Conservation (phyloP, 2,329 filamentous ascomycete genomes). For the Xylariaceae sp. region DNA sequence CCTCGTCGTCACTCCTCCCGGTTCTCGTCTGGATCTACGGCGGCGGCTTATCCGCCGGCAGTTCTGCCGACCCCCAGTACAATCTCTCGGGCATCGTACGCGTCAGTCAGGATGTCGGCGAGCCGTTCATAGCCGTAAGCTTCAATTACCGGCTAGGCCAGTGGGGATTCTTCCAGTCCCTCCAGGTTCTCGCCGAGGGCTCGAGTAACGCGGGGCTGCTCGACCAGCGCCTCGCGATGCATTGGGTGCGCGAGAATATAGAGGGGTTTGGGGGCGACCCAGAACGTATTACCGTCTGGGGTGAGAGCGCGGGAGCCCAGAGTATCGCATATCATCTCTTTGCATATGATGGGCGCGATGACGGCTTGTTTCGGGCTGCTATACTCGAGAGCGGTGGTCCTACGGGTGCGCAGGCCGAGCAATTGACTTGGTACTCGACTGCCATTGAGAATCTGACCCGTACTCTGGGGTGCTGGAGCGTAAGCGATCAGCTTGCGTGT, state of each 20-base stretch:
- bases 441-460: conserved; percentile 34
- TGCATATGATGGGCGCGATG: conserved; percentile 53
- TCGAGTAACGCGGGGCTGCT: conserved; percentile 47
- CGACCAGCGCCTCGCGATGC: conserved; percentile 47
- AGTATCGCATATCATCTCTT: conserved; percentile 46
- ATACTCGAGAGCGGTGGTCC: conserved; percentile 50
- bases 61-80: conserved; percentile 52
- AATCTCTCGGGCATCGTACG: conserved; percentile 61
- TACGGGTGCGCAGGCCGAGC: conserved; percentile 29
- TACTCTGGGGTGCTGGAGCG: conserved; percentile 33
- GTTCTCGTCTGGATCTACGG: conserved; percentile 56
- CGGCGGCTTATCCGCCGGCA: conserved; percentile 50
- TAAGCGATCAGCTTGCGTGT: conserved; percentile 35
- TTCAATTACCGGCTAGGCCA: conserved; percentile 52
- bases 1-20: conserved; percentile 36
- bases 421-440: conserved; percentile 33
- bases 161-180: conserved; percentile 51
- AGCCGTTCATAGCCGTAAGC: conserved; percentile 51
- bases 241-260: conserved; percentile 53
- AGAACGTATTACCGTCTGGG: conserved; percentile 45
- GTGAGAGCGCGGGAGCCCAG: conserved; percentile 41
- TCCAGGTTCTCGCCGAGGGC: conserved; percentile 38
- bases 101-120: conserved; percentile 46
- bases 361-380: conserved; percentile 50
- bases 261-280: conserved; percentile 47